Base-by-base conservation (phyloP, 1,284 basidiomycete genomes). In the Phellopilus nigrolimitatus region DNA sequence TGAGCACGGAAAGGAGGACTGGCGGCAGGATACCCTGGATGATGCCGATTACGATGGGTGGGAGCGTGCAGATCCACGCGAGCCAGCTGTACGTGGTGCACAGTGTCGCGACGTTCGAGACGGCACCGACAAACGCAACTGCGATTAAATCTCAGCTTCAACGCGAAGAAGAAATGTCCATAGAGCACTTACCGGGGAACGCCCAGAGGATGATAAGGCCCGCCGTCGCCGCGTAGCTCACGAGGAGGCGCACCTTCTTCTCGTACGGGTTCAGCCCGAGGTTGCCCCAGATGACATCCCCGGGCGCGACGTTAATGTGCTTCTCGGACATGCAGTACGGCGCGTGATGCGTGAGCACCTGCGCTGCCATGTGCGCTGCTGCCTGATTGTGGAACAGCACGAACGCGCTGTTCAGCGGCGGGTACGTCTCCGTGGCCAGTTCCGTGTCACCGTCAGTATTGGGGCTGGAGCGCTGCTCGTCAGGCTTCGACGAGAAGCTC, bases 341-440 rank as follows among this genome's bases (percentile, higher is more conserved):
- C 54, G 83, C 79, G 60, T 91, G 83, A 62, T 93, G 88, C 3
- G 80, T 71, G 24, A 93, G 68, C 3, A 75, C 73, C 64, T 89
- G 80, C n/a, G 76, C 76, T 1, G 89, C 91, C 64, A 95, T 74
- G 66, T 95, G 91, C 13, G 91, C 91, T 1, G 90, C 90, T 57
- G 95, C 88, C 71, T 98, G 95, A 59, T 82, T 79, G 67, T 94
- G 84, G 78, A 98, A 99, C 27, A 91, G 86, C 55, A 99, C 78
- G 68, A 99, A 99, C 3, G 90, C 91, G 24, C 88, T 89, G 63
- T 82, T 91, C 56, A 88, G 64, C 1, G 88, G 84, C 3, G 82
- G 83, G 57, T 88, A 89, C 25, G 74, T 31, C 10, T 42, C 36
- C 33, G 10, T 22, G n/a, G 33, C 12, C n/a, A 31, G 10, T 27